Evolutionary conservation across 106 monocot species (phyloP), one percentile per base, ranked within the genome.

Genomic region (Dendrobium chrysotoxum): DNA sequence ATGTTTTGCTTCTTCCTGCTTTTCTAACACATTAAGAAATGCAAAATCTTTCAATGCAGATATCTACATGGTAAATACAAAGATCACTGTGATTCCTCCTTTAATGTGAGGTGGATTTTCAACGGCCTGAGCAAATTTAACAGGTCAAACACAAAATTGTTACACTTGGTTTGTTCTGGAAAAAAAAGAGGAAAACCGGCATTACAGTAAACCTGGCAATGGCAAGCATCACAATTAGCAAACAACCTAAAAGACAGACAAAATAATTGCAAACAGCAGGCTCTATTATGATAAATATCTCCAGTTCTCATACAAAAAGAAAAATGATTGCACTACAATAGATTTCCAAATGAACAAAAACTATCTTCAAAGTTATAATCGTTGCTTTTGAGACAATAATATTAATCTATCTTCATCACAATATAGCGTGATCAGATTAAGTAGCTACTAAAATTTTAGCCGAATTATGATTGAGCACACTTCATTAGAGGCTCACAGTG

Each of bases 401-500:
- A 67, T 67, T 67, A 57, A 57, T 57, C 13, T 57, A 57, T 57
- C 13, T 57, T 57, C 4, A 18, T 57, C 17, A 67, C 67, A 67
- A 67, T 28, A 67, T 28, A 28, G 28, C 1, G 28, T 10, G 10
- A 67, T 67, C 28, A 67, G 28, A 67, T 30, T 67, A 28, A 26
- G 28, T 1, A 28, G 67, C 35, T 35, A 67, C 67, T 28, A 67
- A 28, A 67, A 67, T 9, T 7, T 7, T 28, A 67, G 26, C 25
- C 1, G 13, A 40, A 40, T 20, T 40, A 40, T 73, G 28, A 68
- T 68, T 6, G 40, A 5, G 35, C 35, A 38, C 35, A 40, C 67
- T 40, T 38, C 6, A 73, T 85, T 79, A 87, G 65, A 93, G 85
- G 83, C 82, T 92, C 44, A 92, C 79, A 21, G 88, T 85, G 21